Evolutionary conservation across 768 basidiomycete species (phyloP).

Genomic region (Mrakia blollopis): DNA sequence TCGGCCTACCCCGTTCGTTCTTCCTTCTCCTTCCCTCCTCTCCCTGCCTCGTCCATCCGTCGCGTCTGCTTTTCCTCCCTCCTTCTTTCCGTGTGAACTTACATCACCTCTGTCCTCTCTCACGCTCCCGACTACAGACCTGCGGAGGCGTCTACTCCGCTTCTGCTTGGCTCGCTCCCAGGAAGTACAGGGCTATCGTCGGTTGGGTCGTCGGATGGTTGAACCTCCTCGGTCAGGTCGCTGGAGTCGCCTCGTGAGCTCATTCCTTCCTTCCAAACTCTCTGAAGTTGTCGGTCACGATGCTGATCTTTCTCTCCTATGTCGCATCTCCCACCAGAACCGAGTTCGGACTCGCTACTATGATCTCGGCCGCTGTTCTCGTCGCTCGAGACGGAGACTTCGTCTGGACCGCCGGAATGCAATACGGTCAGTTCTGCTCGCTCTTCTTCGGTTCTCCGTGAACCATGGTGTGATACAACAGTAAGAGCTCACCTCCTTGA

Average conservation of each 20-base stretch:
- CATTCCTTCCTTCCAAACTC: no score
- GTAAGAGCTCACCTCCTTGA: not conserved
- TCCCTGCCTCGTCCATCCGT: not conserved
- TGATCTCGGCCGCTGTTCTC: slow-evolving; percentile 58
- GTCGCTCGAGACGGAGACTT: slow-evolving; percentile 54
- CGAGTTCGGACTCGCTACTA: slow-evolving; percentile 31
- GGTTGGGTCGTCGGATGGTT: slow-evolving; percentile 46
- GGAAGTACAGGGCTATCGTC: slow-evolving; percentile 38
- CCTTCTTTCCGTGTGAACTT: slow-evolving; percentile 32
- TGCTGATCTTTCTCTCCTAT: no score
- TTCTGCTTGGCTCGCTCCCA: slow-evolving; percentile 46
- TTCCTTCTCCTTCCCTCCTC: not conserved
- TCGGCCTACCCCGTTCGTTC: slow-evolving; percentile 35
- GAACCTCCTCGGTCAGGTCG: slow-evolving; percentile 32
- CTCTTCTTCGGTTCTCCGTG: slow-evolving; percentile 67
- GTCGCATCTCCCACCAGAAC: not conserved
- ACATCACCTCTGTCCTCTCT: slow-evolving; percentile 32
- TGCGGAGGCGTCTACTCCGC: slow-evolving; percentile 49
- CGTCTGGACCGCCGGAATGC: slow-evolving; percentile 62
- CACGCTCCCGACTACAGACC: slow-evolving; percentile 47
- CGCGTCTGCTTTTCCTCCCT: not conserved
- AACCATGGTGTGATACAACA: no score
- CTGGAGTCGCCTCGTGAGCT: slow-evolving; percentile 30
- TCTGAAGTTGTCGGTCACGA: no score
- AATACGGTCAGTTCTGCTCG: slow-evolving; percentile 75